These are phyloP conservation scores for Aphanomyces euteiches DNA, from an alignment of 352 stramenopile genomes.

Conservation along the genomic window DNA sequence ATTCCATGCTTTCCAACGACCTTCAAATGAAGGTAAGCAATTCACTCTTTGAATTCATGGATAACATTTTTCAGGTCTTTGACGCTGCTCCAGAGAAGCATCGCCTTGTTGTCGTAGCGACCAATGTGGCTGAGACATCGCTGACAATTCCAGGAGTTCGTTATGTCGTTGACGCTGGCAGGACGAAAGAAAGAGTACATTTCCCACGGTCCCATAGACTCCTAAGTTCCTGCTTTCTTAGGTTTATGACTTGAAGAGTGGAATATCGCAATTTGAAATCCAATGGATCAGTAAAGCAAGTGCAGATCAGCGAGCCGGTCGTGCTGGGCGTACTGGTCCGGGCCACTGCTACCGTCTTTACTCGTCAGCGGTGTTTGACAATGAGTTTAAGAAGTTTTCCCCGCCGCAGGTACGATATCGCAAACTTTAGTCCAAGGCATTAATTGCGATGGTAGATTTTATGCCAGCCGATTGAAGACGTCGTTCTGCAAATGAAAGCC, in stretches of 20 bases:
- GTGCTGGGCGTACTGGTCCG: constrained; percentile 92
- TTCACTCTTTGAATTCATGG: too few species aligned
- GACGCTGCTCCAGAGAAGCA: constrained; percentile 82
- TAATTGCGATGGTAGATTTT: constrained; percentile 41
- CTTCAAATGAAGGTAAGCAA: constrained; percentile 87
- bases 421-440: background rate
- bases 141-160: constrained; percentile 94
- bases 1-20: constrained; percentile 95
- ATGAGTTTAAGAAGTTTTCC: constrained; percentile 90
- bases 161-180: constrained; percentile 90
- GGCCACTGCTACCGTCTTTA: constrained; percentile 99
- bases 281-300: constrained; percentile 86
- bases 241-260: constrained; percentile 90
- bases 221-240: constrained; percentile 39
- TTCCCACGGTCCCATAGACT: constrained; percentile 45
- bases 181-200: constrained; percentile 78
- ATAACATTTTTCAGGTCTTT: constrained; percentile 44
- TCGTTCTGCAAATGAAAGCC: constrained; percentile 97
- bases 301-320: constrained; percentile 88
- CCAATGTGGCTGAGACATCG: constrained; percentile 98
- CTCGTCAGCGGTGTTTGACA: constrained; percentile 93
- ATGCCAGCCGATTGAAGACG: constrained; percentile 91
- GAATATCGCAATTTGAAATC: constrained; percentile 93
- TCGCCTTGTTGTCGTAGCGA: constrained; percentile 95
- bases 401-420: constrained; percentile 73